Base-by-base conservation (phyloP, 192 early-diverging fungal species). In the Coemansia sp. region DNA sequence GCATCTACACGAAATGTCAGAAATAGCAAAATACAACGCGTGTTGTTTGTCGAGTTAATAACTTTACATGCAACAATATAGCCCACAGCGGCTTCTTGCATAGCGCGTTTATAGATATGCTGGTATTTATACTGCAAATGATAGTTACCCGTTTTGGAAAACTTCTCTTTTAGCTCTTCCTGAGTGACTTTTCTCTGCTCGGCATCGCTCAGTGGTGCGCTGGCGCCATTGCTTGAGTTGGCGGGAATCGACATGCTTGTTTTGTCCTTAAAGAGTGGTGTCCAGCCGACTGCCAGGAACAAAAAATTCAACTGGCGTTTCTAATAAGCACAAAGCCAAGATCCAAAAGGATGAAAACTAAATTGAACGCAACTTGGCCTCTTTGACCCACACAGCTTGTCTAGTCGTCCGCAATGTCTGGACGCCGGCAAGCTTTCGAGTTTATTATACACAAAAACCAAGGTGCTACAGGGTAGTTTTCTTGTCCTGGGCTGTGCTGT, bases 131-230 rank as follows among this genome's bases (percentile, higher is more conserved):
- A 3, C 25, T 49, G 2, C 19, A 28, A 28, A 24, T 56, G 68
- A 68, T 67, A 77, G 14, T 67, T 77, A 77, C 74, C 74, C 30
- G 50, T 44, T 42, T 67, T 67, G 48, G 51, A 38, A 55, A 77
- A 67, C 57, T 71, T 65, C 43, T 23, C 54, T 30, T 64, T 64
- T 16, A 68, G 58, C 50, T 77, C 68, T 31, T 77, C 74, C 48
- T 67, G 69, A 50, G 59, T 53, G 8, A 53, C 30, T 53, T 54
- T 47, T 44, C 52, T 71, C 22, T 64, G 68, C 40, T 77, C 74
- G 21, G 64, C 42, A 21, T 71, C 69, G 38, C 51, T 44, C 1
- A 58, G 53, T 22, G 59, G 22, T 6, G n/a, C 48, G 25, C 48
- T 50, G 25, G n/a, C 28, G n/a, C 27, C 55, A 57, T 57, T 44